A percentile compares a stretch with the other conserved stretches of the same genome.
phyloP scores from a whole-genome alignment of 1,284 basidiomycete genomes.

The Microbotryomycetes sp. region DNA sequence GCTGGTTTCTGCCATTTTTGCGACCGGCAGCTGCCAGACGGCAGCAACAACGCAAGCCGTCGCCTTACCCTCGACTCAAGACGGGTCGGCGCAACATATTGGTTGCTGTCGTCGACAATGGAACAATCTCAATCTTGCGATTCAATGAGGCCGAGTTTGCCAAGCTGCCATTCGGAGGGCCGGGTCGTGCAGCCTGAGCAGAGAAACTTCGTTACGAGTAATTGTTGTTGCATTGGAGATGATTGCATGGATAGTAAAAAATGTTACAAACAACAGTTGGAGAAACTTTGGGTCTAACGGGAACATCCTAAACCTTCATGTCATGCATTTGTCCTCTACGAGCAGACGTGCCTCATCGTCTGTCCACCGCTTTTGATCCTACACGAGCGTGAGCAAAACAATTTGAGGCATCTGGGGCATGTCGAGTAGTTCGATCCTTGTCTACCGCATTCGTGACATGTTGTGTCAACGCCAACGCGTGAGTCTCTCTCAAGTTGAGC shows the following conservation, averaged over 20 bases:
- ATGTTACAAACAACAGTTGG: not conserved
- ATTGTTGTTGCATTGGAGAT: too few relatives aligned
- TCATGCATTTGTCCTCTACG: too few relatives aligned
- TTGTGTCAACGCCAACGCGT: not conserved
- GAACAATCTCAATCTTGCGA: slow-evolving; percentile 79
- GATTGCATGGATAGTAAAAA: too few relatives aligned
- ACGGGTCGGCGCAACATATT: slow-evolving; percentile 77
- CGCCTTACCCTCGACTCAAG: slow-evolving; percentile 53
- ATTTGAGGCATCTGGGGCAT: slow-evolving; percentile 1
- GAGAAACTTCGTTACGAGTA: too few relatives aligned
- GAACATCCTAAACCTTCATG: too few relatives aligned
- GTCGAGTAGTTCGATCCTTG: not conserved
- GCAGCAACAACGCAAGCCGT: slow-evolving; percentile 20
- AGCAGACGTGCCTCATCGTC: not conserved
- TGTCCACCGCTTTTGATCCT: not conserved
- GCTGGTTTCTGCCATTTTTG: not conserved
- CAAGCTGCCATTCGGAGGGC: slow-evolving; percentile 54
- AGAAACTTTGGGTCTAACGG: not conserved
- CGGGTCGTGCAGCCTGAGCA: not conserved
- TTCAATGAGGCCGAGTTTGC: slow-evolving; percentile 82
- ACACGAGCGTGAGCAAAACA: not conserved
- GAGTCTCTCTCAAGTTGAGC: not conserved
- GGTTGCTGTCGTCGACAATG: slow-evolving; percentile 82
- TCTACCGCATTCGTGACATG: not conserved
- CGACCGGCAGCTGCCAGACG: not conserved